Evolutionary conservation across 2,329 filamentous ascomycete genomes (phyloP).

Genomic region (Microsporum ferrugineum): DNA sequence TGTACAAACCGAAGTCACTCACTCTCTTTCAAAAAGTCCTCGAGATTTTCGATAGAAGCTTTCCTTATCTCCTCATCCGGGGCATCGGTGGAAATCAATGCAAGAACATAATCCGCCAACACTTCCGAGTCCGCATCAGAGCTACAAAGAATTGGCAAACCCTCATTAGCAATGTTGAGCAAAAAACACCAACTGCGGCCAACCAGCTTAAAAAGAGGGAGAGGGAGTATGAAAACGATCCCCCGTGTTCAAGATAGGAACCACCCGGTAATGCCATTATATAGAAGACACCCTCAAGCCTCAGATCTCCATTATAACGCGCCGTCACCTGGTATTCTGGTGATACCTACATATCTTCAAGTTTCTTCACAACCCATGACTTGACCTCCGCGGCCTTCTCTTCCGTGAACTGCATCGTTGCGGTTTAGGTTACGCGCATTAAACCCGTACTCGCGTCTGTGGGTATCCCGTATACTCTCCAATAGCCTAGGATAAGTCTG

Average conservation of each 20-base stretch:
- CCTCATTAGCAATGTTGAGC: neutral
- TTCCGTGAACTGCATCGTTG: constrained; percentile 45
- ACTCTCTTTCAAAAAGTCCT: constrained; percentile 49
- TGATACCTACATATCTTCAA: constrained; percentile 44
- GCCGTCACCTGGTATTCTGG: neutral
- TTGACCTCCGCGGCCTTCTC: constrained; percentile 44
- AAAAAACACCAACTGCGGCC: neutral
- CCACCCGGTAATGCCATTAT: neutral
- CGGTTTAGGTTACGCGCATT: neutral
- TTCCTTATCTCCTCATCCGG: constrained; percentile 42
- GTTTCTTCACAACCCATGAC: constrained; percentile 46
- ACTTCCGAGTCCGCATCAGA: constrained; percentile 53
- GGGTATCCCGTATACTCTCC: neutral
- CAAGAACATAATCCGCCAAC: constrained; percentile 51
- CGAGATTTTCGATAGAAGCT: constrained; percentile 44
- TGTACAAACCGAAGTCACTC: constrained; percentile 15
- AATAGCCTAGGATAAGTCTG: neutral
- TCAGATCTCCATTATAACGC: neutral
- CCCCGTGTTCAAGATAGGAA: neutral
- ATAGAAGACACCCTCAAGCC: neutral
- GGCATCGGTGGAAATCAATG: constrained; percentile 46
- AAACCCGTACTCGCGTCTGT: neutral
- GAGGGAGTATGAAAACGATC: neutral
- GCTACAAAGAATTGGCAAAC: constrained; percentile 24
- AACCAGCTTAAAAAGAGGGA: neutral